Evolutionary conservation across 805 yeast genomes (phyloP).

Genomic region (Ogataea nakhonphanomensis): DNA sequence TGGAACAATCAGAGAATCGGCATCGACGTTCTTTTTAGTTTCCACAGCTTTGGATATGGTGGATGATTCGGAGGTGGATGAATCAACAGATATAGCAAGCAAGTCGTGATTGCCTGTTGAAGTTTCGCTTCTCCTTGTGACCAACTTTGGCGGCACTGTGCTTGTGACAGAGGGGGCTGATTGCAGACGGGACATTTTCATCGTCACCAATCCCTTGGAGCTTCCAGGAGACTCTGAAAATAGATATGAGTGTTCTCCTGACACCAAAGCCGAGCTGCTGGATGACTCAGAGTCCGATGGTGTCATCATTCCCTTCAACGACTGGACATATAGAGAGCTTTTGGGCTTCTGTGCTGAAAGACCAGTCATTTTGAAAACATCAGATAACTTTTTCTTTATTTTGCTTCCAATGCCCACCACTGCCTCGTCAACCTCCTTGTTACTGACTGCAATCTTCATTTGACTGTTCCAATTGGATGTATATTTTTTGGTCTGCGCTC

Average conservation of each 20-base stretch:
- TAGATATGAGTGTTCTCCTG: slow-evolving; percentile 14
- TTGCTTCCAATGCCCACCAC: slow-evolving; percentile 77
- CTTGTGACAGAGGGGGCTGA: slow-evolving; percentile 1
- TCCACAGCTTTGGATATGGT: slow-evolving; percentile 22
- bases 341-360: slow-evolving; percentile 15
- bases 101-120: slow-evolving; percentile 14
- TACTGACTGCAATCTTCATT: slow-evolving; percentile 54
- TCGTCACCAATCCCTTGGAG: slow-evolving; percentile 3
- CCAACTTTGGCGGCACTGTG: slow-evolving; percentile 1
- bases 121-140: slow-evolving; percentile 1
- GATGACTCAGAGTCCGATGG: slow-evolving; percentile 19
- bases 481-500: slow-evolving; percentile 28
- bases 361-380: slow-evolving; percentile 33
- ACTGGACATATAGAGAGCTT: slow-evolving; percentile 17
- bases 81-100: slow-evolving; percentile 22
- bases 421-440: slow-evolving; percentile 70
- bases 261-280: slow-evolving; percentile 2
- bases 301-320: slow-evolving; percentile 14
- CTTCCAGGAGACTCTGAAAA: slow-evolving; percentile 16
- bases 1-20: slow-evolving; percentile 15
- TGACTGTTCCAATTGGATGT: slow-evolving; percentile 28
- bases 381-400: slow-evolving; percentile 48
- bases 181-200: neutral
- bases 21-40: slow-evolving; percentile 23
- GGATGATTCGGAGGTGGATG: slow-evolving; percentile 34